Evolutionary conservation across 129 eudicot species (phyloP).

Genomic region (Artemisia tridentata): DNA sequence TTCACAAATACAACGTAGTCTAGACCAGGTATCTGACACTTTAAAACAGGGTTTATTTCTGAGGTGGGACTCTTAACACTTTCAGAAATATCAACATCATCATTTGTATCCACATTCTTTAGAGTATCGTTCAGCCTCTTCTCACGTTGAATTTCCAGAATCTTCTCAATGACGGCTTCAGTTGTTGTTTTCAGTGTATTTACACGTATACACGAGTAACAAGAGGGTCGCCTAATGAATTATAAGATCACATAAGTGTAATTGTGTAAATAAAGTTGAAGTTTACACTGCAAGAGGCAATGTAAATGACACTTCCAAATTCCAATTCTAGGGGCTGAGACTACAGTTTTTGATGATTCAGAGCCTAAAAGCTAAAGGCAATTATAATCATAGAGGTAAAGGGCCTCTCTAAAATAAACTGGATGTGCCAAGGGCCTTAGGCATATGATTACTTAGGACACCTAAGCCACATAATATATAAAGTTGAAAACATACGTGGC

Average conservation of each 20-base stretch:
- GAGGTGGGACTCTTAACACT: conserved; percentile 13
- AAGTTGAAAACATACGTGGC: conserved; percentile 1
- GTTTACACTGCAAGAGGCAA: background rate
- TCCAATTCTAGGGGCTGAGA: background rate
- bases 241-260: conserved; percentile 23
- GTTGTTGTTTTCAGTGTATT: conserved; percentile 69
- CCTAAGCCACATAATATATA: background rate
- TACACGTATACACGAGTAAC: conserved; percentile 95
- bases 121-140: conserved; percentile 25
- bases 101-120: background rate
- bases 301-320: background rate
- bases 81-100: conserved; percentile 25
- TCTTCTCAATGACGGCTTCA: conserved; percentile 71
- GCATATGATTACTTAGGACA: background rate
- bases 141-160: conserved; percentile 44
- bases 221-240: conserved; percentile 71
- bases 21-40: conserved; percentile 78
- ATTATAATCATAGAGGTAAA: background rate
- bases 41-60: conserved; percentile 37
- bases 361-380: background rate
- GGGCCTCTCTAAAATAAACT: no score
- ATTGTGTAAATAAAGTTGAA: background rate
- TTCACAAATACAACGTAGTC: conserved; percentile 80
- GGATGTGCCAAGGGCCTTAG: no score
- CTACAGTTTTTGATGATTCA: conserved; percentile 9